Evolutionary conservation across 768 basidiomycete genomes (phyloP).

Genomic region (Pholiota molesta): DNA sequence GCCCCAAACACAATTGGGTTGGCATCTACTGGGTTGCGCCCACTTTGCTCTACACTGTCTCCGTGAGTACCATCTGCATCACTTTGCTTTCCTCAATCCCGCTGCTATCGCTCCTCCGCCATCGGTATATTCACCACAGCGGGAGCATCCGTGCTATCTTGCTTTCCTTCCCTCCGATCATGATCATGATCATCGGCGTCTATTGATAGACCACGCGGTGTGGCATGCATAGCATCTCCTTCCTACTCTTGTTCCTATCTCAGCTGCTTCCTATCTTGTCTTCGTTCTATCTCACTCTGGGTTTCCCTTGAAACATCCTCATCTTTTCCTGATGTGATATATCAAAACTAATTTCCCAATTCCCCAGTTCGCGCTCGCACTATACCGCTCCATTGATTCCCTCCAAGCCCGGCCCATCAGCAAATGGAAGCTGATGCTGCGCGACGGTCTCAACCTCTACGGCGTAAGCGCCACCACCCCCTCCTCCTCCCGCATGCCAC

Average conservation of each 20-base stretch:
- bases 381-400: constrained; percentile 60
- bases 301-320: background rate
- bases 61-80: constrained; percentile 43
- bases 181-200: background rate
- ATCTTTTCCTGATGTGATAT: background rate
- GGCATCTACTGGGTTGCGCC: constrained; percentile 85
- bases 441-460: constrained; percentile 87
- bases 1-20: constrained; percentile 80
- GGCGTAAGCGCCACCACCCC: constrained; percentile 45
- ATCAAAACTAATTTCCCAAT: too few species aligned
- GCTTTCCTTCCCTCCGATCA: background rate
- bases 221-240: background rate
- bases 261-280: background rate
- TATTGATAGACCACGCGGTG: background rate
- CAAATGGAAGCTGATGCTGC: constrained; percentile 87
- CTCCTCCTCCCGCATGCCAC: background rate
- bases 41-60: constrained; percentile 69
- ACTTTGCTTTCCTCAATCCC: background rate
- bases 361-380: constrained; percentile 57
- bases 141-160: background rate
- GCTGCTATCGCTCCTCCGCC: background rate
- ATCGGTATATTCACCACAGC: background rate
- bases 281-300: background rate
- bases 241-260: constrained; percentile 13
- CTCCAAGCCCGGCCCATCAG: constrained; percentile 59